Percentiles rank a stretch among this genome's conserved stretches.
These are phyloP conservation scores for Torulaspora maleeae DNA, from an alignment of 805 yeast genomes.

Conservation along the genomic window DNA sequence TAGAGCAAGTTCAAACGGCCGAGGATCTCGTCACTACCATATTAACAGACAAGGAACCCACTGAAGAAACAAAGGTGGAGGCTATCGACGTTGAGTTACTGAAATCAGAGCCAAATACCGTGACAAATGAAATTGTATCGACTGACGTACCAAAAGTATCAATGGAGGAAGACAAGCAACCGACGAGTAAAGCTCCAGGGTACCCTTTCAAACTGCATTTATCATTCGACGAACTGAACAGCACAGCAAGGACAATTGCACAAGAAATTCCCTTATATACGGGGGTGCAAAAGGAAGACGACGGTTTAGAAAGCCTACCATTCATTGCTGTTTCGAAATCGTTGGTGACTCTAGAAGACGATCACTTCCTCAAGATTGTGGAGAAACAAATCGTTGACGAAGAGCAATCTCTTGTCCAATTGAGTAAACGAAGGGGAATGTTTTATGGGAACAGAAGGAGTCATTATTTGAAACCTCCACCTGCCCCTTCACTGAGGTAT, in stretches of 20 bases:
- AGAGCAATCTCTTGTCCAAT: conserved; percentile 35
- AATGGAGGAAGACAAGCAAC: conserved; percentile 27
- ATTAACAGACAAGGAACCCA: neutral
- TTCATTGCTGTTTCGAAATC: conserved; percentile 62
- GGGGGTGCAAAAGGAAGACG: conserved; percentile 31
- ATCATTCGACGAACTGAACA: conserved; percentile 31
- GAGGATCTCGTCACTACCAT: neutral
- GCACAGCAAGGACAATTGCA: conserved; percentile 35
- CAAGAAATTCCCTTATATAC: conserved; percentile 34
- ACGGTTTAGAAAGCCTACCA: conserved; percentile 31
- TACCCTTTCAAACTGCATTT: conserved; percentile 35
- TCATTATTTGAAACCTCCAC: conserved; percentile 75
- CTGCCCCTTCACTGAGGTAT: conserved; percentile 80
- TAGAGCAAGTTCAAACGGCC: neutral
- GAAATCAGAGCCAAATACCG: conserved; percentile 34
- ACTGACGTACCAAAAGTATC: conserved; percentile 31
- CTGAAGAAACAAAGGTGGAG: conserved; percentile 8
- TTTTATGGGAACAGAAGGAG: conserved; percentile 49
- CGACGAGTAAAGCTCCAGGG: conserved; percentile 7
- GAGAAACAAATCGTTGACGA: conserved; percentile 46
- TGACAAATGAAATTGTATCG: conserved; percentile 30
- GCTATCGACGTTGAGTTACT: conserved; percentile 39
- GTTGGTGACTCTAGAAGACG: conserved; percentile 58
- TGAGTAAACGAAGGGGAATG: conserved; percentile 41
- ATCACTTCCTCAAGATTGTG: conserved; percentile 54